Percentiles rank a stretch among this genome's conserved stretches.
Conservation (phyloP, 2,329 filamentous ascomycete genomes). For the Paecilomyces niveus region DNA sequence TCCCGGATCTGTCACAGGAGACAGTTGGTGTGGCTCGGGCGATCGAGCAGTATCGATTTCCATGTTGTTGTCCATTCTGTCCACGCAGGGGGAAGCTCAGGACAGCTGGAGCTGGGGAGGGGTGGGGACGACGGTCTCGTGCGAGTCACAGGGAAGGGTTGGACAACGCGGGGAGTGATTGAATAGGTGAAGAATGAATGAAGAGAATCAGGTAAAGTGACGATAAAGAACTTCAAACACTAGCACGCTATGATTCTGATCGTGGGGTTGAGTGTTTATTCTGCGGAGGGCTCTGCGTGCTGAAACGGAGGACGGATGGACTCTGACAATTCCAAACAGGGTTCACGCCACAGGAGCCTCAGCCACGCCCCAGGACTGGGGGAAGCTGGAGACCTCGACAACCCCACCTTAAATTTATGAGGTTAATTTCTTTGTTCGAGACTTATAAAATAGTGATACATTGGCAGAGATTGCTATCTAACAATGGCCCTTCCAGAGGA, state of each 20-base stretch:
- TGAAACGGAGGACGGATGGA: neutral
- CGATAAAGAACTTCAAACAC: conserved; percentile 16
- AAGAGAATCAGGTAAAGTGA: neutral
- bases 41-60: conserved; percentile 84
- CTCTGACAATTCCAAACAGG: neutral
- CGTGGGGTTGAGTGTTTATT: conserved; percentile 13
- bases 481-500: neutral
- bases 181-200: conserved; percentile 6
- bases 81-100: conserved; percentile 14
- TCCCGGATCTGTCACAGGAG: conserved; percentile 72
- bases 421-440: neutral
- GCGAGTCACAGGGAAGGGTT: conserved; percentile 17
- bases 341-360: conserved; percentile 2
- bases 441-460: neutral
- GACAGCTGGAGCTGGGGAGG: conserved; percentile 17
- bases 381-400: neutral
- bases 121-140: conserved; percentile 27
- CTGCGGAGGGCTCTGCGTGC: conserved; percentile 1
- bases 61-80: conserved; percentile 92
- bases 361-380: conserved; percentile 1
- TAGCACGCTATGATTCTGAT: neutral
- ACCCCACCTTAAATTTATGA: neutral
- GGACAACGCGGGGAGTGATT: conserved; percentile 4
- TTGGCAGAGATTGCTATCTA: neutral
- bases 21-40: conserved; percentile 68